Evolutionary conservation across 2,329 filamentous ascomycete species (phyloP).

Genomic region (Botrytis deweyae): DNA sequence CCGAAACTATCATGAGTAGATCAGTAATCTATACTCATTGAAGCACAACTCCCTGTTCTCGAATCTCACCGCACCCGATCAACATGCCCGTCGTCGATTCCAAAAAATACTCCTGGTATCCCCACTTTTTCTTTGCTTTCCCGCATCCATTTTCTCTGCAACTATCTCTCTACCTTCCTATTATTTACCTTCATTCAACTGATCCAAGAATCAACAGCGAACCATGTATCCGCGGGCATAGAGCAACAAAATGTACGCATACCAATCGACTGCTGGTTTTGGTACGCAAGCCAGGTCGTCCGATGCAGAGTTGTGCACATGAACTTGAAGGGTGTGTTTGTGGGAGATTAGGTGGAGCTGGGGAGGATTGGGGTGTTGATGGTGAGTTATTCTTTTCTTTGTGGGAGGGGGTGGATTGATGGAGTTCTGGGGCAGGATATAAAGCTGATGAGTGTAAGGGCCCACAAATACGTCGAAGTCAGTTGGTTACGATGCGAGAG

Average conservation of each 20-base stretch:
- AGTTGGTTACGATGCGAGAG: background rate
- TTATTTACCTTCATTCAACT: background rate
- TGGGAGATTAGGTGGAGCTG: background rate
- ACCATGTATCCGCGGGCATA: slow-evolving; percentile 37
- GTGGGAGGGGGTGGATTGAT: background rate
- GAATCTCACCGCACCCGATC: background rate
- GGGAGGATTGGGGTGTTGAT: background rate
- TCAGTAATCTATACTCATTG: background rate
- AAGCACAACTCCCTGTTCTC: background rate
- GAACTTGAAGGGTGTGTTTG: slow-evolving; percentile 28
- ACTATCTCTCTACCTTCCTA: rapidly evolving
- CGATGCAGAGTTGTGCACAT: slow-evolving; percentile 36
- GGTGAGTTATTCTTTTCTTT: background rate
- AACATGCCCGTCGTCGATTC: slow-evolving; percentile 37
- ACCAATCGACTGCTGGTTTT: slow-evolving; percentile 33
- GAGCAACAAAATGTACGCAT: slow-evolving; percentile 35
- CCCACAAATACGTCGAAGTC: background rate
- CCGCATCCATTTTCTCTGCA: background rate
- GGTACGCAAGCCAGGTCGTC: slow-evolving; percentile 36
- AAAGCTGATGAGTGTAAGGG: background rate
- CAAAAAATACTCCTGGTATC: slow-evolving; percentile 37
- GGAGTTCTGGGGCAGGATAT: background rate
- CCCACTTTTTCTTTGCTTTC: background rate
- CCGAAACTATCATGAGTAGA: background rate
- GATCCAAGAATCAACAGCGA: slow-evolving; percentile 25